A percentile compares a stretch with the other conserved stretches of the same genome.
These are phyloP conservation scores for Rhynchosporium agropyri DNA, from an alignment of 2,329 filamentous ascomycete species.

Conservation along the genomic window DNA sequence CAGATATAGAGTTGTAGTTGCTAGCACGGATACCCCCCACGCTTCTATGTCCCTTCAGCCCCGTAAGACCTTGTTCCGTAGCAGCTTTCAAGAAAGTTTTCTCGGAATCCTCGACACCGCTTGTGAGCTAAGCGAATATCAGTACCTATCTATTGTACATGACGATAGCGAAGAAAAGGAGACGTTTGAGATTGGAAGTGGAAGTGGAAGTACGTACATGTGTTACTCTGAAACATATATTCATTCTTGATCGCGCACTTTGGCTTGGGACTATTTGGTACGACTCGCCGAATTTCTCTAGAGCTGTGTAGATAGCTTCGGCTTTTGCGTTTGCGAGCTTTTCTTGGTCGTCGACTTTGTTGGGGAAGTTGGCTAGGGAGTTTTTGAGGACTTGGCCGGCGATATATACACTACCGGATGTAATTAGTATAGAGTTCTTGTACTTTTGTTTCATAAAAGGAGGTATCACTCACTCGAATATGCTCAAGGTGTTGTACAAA, in stretches of 20 bases:
- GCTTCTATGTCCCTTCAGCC: conserved; percentile 85
- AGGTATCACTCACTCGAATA: conserved; percentile 67
- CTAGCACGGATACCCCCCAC: conserved; percentile 84
- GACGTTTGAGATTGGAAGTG: not conserved
- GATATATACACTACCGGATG: conserved; percentile 71
- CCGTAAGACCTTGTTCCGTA: conserved; percentile 68
- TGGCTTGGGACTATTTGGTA: conserved; percentile 80
- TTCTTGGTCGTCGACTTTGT: conserved; percentile 78
- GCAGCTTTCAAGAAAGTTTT: conserved; percentile 78
- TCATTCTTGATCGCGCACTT: conserved; percentile 81
- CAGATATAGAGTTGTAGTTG: conserved; percentile 85
- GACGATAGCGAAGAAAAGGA: not conserved
- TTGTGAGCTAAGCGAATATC: conserved; percentile 44
- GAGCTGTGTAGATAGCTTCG: conserved; percentile 69
- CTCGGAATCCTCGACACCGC: conserved; percentile 67
- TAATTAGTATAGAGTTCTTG: not conserved
- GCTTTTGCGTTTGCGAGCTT: conserved; percentile 75
- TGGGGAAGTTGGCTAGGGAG: conserved; percentile 65
- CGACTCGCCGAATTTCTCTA: conserved; percentile 73
- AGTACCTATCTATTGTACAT: conserved; percentile 4
- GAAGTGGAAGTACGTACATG: conserved; percentile 44
- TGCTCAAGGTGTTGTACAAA: conserved; percentile 92
- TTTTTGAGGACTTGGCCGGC: conserved; percentile 85
- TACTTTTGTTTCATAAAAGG: too few relatives aligned
- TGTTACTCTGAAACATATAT: conserved; percentile 84